Percentiles rank a stretch among this genome's conserved stretches.
These are phyloP conservation scores for Spathaspora passalidarum DNA, from an alignment of 805 yeast species.

Conservation along the genomic window DNA sequence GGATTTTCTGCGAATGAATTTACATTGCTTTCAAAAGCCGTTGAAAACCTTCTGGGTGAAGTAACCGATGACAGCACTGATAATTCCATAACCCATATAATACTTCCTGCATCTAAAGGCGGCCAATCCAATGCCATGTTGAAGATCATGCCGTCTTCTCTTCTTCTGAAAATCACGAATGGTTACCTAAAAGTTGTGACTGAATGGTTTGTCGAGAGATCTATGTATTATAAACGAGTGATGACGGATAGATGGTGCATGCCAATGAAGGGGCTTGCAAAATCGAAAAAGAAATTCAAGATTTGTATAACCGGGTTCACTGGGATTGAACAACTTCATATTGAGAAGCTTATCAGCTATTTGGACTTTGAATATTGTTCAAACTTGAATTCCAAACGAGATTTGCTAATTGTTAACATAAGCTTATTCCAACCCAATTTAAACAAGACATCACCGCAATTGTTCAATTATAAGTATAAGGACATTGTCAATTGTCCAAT, in stretches of 20 bases:
- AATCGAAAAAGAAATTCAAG: constrained; percentile 20
- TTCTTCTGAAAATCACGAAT: constrained; percentile 20
- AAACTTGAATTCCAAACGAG: constrained; percentile 48
- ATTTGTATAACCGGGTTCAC: constrained; percentile 70
- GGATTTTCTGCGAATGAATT: constrained; percentile 41
- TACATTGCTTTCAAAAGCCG: constrained; percentile 37
- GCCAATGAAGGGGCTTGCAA: constrained; percentile 42
- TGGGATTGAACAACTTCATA: constrained; percentile 72
- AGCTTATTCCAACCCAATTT: constrained; percentile 41
- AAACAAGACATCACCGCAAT: constrained; percentile 36
- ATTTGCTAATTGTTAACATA: constrained; percentile 55
- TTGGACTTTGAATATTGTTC: constrained; percentile 52
- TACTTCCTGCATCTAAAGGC: constrained; percentile 30
- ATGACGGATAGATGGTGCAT: constrained; percentile 61
- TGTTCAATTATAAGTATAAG: constrained; percentile 34
- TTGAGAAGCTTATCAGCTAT: constrained; percentile 56
- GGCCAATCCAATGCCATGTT: constrained; percentile 23
- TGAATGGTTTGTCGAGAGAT: constrained; percentile 80
- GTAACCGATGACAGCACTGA: constrained; percentile 15
- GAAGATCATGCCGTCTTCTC: constrained; percentile 21
- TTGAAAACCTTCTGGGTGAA: constrained; percentile 46
- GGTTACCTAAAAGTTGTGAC: constrained; percentile 45
- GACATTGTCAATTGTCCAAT: constrained; percentile 35
- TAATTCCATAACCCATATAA: constrained; percentile 27
- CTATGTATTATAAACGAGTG: constrained; percentile 53